These are phyloP conservation scores for Blastobotrys serpentis DNA, from an alignment of 1,139 yeast genomes.

Conservation along the genomic window DNA sequence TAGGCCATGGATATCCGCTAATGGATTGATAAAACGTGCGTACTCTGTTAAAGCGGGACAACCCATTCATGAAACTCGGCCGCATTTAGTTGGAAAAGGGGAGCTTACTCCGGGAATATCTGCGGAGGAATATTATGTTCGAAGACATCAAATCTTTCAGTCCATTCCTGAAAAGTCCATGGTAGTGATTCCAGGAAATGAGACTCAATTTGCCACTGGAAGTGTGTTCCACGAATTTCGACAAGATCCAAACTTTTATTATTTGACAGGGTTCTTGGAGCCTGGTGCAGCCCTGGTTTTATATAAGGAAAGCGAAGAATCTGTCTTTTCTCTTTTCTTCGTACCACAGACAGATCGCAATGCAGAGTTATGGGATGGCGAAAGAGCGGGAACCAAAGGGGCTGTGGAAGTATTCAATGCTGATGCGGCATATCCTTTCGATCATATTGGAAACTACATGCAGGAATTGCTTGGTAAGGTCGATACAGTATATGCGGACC, in stretches of 20 bases:
- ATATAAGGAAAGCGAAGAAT: slow-evolving; percentile 57
- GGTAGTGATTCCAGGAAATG: slow-evolving; percentile 72
- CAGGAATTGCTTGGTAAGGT: slow-evolving; percentile 27
- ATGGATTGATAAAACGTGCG: background rate
- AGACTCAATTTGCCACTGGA: slow-evolving; percentile 77
- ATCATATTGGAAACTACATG: slow-evolving; percentile 30
- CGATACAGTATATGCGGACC: slow-evolving; percentile 33
- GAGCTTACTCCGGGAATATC: slow-evolving; percentile 86
- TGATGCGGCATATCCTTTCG: slow-evolving; percentile 62
- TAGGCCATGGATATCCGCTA: background rate
- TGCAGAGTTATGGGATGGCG: slow-evolving; percentile 94
- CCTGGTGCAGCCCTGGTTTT: slow-evolving; percentile 79
- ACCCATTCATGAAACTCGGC: slow-evolving; percentile 82
- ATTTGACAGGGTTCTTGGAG: slow-evolving; percentile 90
- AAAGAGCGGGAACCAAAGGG: slow-evolving; percentile 81
- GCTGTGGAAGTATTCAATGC: slow-evolving; percentile 84
- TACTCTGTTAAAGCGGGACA: slow-evolving; percentile 60
- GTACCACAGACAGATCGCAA: slow-evolving; percentile 80
- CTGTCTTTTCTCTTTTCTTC: slow-evolving; percentile 56
- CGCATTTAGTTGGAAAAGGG: slow-evolving; percentile 68
- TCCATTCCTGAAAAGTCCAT: slow-evolving; percentile 62
- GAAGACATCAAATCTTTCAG: slow-evolving; percentile 60
- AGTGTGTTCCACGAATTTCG: slow-evolving; percentile 89
- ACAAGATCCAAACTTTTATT: slow-evolving; percentile 84
- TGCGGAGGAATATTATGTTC: slow-evolving; percentile 73